Conservation (phyloP, 164 flowering plant genomes). For the Magnolia sinica region DNA sequence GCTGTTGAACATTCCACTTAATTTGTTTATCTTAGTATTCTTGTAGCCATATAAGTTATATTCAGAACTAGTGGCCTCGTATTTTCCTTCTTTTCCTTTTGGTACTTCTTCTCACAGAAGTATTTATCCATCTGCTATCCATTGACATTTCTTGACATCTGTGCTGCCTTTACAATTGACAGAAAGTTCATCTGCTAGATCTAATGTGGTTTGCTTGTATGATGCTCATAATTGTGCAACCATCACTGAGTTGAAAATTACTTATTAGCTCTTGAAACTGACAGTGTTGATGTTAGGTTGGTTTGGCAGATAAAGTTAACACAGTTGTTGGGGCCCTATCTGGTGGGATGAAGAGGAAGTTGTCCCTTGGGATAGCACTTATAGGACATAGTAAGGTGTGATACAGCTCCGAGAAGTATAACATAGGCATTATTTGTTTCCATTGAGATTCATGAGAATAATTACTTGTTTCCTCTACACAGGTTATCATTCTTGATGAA, state of each 20-base stretch:
- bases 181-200: not conserved
- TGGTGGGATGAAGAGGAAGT: conserved; percentile 98
- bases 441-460: conserved; percentile 2
- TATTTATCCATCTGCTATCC: no score
- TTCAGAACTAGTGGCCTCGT: not conserved
- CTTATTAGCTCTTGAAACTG: not conserved
- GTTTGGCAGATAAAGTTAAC: conserved; percentile 79
- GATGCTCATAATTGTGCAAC: not conserved
- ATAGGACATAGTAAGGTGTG: conserved; percentile 94
- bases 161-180: not conserved
- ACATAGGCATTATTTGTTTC: conserved; percentile 3
- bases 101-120: not conserved
- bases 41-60: no score
- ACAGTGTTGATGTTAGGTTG: conserved; percentile 47
- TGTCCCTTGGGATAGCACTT: conserved; percentile 91
- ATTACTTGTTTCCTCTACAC: conserved; percentile 15
- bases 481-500: conserved; percentile 96
- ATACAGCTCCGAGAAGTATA: not conserved
- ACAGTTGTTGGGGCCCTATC: conserved; percentile 75
- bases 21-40: no score
- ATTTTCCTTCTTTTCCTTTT: not conserved
- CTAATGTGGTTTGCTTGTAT: not conserved
- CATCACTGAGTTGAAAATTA: not conserved
- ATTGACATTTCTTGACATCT: not conserved
- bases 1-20: no score